phyloP scores from a whole-genome alignment of 2,329 filamentous ascomycete genomes.

The Paraphaeosphaeria minitans region DNA sequence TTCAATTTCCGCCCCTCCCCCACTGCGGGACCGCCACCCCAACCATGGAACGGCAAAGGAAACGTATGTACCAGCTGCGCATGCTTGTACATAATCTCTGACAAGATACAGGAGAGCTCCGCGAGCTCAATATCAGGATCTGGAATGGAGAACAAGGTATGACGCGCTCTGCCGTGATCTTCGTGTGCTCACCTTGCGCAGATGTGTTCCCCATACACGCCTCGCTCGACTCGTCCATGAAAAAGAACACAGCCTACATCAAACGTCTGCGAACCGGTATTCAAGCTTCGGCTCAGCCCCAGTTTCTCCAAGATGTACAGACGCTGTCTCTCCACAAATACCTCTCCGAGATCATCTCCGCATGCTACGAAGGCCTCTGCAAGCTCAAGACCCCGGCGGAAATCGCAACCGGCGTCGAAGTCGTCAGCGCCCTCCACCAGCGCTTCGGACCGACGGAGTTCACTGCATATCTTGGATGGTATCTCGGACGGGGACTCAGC shows the following conservation, averaged over 20 bases:
- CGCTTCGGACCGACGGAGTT: conserved; percentile 90
- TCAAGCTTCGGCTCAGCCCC: conserved; percentile 75
- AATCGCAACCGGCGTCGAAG: conserved; percentile 87
- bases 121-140: conserved; percentile 81
- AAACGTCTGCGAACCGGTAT: conserved; percentile 92
- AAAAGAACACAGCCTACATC: conserved; percentile 98
- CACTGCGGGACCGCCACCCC: conserved; percentile 33
- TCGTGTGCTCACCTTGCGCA: conserved; percentile 47
- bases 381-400: conserved; percentile 91
- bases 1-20: conserved; percentile 42
- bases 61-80: conserved; percentile 44
- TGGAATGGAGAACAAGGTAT: conserved; percentile 90
- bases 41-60: conserved; percentile 57
- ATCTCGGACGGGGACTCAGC: conserved; percentile 86
- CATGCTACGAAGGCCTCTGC: conserved; percentile 92
- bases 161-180: conserved; percentile 20
- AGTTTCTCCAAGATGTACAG: conserved; percentile 88
- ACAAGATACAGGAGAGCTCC: conserved; percentile 74
- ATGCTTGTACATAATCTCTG: conserved; percentile 18
- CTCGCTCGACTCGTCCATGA: conserved; percentile 90
- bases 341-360: conserved; percentile 93
- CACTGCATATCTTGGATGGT: conserved; percentile 89
- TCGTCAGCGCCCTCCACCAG: conserved; percentile 93
- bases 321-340: conserved; percentile 94
- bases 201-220: conserved; percentile 78